Percentiles rank a stretch among this genome's conserved stretches.
Evolutionary conservation across 257 asterid genomes (phyloP).

Genomic region (Solanum pennellii): DNA sequence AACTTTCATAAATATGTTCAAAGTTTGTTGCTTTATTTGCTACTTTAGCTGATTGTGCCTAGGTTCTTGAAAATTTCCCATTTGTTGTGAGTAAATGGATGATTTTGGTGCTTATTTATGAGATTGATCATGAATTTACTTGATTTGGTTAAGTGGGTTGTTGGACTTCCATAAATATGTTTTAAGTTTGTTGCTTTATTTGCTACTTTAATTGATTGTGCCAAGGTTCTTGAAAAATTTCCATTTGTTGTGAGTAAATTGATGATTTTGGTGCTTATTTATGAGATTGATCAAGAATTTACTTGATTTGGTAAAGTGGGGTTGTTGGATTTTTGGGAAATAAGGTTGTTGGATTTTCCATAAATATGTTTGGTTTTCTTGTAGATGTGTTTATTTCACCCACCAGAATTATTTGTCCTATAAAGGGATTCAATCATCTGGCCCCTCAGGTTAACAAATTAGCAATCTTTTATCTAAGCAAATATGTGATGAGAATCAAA

Average conservation of each 20-base stretch:
- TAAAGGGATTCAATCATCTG: neutral
- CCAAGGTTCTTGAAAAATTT: neutral
- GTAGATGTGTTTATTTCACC: neutral
- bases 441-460: neutral
- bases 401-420: neutral
- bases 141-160: neutral
- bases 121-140: neutral
- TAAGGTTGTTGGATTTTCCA: too few relatives aligned
- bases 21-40: neutral
- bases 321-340: neutral
- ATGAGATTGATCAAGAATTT: neutral
- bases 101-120: neutral
- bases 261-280: neutral
- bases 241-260: neutral
- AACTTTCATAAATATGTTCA: neutral
- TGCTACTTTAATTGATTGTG: neutral
- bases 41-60: neutral
- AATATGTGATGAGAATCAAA: neutral
- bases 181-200: neutral
- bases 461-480: neutral
- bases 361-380: neutral
- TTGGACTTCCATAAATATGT: neutral
- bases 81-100: too few relatives aligned
- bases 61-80: neutral
- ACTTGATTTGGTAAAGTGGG: neutral